Conservation (phyloP, 73 alveolate genomes). For the Paramecium tetraurelia region DNA sequence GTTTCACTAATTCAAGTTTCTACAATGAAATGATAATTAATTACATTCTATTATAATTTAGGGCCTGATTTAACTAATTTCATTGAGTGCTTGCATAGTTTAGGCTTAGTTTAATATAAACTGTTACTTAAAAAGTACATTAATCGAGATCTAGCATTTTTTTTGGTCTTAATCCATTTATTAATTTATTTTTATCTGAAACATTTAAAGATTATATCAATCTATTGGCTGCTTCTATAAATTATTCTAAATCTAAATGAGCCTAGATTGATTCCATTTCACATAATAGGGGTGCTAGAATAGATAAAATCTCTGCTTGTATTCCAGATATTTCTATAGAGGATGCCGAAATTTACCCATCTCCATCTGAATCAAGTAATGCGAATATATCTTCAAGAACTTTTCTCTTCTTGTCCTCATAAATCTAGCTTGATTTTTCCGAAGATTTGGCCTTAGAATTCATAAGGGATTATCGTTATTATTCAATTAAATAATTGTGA, state of each 20-base stretch:
- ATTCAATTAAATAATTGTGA: neutral
- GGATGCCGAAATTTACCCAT: conserved; percentile 66
- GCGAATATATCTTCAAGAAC: conserved; percentile 44
- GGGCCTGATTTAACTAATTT: neutral
- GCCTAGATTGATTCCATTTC: conserved; percentile 66
- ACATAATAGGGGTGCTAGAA: conserved; percentile 57
- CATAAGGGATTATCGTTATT: neutral
- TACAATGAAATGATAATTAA: neutral
- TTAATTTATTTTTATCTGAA: neutral
- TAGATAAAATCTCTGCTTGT: conserved; percentile 48
- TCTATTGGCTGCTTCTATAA: neutral
- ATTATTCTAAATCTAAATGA: neutral
- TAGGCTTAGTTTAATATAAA: neutral
- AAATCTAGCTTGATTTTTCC: conserved; percentile 52
- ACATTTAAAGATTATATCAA: neutral
- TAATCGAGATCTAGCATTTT: neutral
- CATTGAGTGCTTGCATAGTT: neutral
- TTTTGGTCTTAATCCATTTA: conserved; percentile 2
- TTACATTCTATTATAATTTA: neutral
- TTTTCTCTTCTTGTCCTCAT: conserved; percentile 41
- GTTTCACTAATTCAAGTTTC: neutral
- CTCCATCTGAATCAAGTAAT: conserved; percentile 64
- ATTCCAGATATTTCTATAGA: conserved; percentile 57
- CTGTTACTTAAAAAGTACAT: neutral
- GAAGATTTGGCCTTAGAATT: conserved; percentile 7